Base-by-base conservation (phyloP, 2,329 filamentous ascomycete genomes). In the Xylaria sp. region DNA sequence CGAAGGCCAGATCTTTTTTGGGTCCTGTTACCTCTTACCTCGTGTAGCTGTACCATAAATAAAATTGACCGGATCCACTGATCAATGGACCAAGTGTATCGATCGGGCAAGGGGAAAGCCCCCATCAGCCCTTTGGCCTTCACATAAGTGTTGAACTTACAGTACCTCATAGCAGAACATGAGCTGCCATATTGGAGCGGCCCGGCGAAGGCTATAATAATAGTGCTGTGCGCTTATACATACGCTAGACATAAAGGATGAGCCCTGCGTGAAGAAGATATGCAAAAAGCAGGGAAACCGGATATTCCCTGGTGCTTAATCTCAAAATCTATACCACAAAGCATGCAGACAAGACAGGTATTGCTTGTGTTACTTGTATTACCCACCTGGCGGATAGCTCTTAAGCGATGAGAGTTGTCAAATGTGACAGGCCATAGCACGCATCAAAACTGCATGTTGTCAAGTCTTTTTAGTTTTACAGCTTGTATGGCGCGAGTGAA, bases 31-130 rank as follows among this genome's bases (percentile, higher is more conserved):
- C 30, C 52, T 18, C 13, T 1, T 36, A 36, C 34, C 36, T 39
- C 15, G 36, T 39, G 36, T 18, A 6, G 7, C 36, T 18, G 36
- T 13, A 18, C 28, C 6, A 30, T 30, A 30, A 55, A 28, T 18
- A 58, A 36, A 66, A 50, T 45, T 57, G 52, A 46, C 18, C 3
- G 28, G 25, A 56, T 56, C 52, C 59, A 53, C 45, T 30, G 18
- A 41, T 48, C n/a, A 7, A 18, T 62, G 9, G 32, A 30, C 23
- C 12, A 13, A 15, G 36, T 30, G 30, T 34, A 30, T 66, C 8
- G 53, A 59, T 58, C 39, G 39, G 55, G 18, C 18, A 45, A 45
- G 39, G 55, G 28, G 18, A 45, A 45, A 32, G 53, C 45, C 23
- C 32, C 55, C 36, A 58, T 43, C 18, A 43, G n/a, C 20, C 15